These are phyloP conservation scores for Ceriops decandra DNA, from an alignment of 345 rosid species.

Conservation along the genomic window DNA sequence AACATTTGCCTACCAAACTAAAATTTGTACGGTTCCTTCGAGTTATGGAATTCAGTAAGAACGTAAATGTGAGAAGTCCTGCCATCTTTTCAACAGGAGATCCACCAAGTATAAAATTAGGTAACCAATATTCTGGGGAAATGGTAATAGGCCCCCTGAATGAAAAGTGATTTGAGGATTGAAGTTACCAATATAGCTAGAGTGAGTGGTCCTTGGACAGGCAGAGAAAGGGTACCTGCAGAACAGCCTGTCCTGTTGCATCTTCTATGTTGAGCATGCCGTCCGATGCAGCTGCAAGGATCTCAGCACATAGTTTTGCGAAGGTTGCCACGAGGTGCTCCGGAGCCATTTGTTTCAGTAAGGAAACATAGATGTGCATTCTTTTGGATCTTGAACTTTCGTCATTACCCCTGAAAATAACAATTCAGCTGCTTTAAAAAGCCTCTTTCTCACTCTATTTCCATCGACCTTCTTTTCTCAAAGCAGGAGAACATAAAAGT, in stretches of 20 bases:
- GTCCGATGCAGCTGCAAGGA: constrained; percentile 92
- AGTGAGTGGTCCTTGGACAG: not conserved
- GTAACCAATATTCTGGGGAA: too few relatives aligned
- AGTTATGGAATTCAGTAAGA: not conserved
- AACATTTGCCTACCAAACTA: not conserved
- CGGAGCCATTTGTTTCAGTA: constrained; percentile 96
- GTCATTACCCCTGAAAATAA: constrained; percentile 64
- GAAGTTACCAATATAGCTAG: not conserved
- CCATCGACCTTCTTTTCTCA: not conserved
- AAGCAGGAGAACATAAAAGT: not conserved
- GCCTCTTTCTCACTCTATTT: not conserved
- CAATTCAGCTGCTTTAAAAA: not conserved
- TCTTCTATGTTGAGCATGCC: constrained; percentile 78
- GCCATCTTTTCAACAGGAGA: not conserved
- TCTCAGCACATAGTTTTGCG: constrained; percentile 92
- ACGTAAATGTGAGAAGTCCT: not conserved
- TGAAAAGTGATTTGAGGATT: not conserved
- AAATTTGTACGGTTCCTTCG: too few relatives aligned
- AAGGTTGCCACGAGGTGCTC: constrained; percentile 91
- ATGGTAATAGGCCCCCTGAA: not conserved
- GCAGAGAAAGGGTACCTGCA: constrained; percentile 51
- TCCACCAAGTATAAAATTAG: too few relatives aligned
- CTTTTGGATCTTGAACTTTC: constrained; percentile 73
- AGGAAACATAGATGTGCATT: constrained; percentile 70
- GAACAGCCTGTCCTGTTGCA: constrained; percentile 69